Evolutionary conservation across 805 yeast species (phyloP).

Genomic region (Teunomyces gatunensis): DNA sequence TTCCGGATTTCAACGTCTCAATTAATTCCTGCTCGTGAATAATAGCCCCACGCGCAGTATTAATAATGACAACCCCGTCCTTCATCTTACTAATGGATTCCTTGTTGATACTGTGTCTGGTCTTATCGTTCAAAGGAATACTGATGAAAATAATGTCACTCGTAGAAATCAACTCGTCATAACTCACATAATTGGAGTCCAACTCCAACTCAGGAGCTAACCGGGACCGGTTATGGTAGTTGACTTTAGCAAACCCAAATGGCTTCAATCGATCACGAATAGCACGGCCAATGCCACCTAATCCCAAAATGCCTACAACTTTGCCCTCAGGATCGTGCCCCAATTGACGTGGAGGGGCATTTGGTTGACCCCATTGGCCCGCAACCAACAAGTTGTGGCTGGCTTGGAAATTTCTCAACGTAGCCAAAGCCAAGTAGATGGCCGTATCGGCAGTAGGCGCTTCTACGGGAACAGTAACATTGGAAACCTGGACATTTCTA

Average conservation of each 20-base stretch:
- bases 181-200: constrained; percentile 67
- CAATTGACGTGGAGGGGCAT: constrained; percentile 47
- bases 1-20: constrained; percentile 57
- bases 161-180: constrained; percentile 61
- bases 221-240: constrained; percentile 69
- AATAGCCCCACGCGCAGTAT: constrained; percentile 88
- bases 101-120: constrained; percentile 66
- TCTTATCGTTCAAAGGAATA: constrained; percentile 70
- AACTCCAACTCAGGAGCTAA: constrained; percentile 61
- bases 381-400: constrained; percentile 51
- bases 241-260: constrained; percentile 69
- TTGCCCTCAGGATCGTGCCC: constrained; percentile 79
- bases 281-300: constrained; percentile 90
- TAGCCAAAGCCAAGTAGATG: constrained; percentile 58
- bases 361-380: constrained; percentile 56
- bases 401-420: constrained; percentile 63
- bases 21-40: constrained; percentile 63
- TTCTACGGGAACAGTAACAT: constrained; percentile 65
- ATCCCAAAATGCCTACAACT: constrained; percentile 75
- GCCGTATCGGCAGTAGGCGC: constrained; percentile 73
- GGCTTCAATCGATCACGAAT: constrained; percentile 69
- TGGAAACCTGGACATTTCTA: constrained; percentile 60
- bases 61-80: constrained; percentile 71
- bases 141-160: constrained; percentile 74
- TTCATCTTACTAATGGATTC: constrained; percentile 67